These are phyloP conservation scores for Carex cristatella DNA, from an alignment of 176 grass and related monocot genomes.

Conservation along the genomic window DNA sequence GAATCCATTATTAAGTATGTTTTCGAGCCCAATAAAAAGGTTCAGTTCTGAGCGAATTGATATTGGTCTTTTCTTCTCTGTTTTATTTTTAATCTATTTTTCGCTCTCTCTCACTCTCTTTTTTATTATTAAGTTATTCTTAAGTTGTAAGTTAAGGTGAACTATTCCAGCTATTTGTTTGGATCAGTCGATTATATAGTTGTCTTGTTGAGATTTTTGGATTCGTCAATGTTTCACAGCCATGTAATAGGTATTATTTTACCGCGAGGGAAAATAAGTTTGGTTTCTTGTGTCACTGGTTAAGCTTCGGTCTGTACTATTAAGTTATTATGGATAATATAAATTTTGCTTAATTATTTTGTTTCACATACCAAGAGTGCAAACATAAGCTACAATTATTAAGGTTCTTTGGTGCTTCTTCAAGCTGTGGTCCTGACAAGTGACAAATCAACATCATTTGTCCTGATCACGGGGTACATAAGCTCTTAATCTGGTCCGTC, in stretches of 20 bases:
- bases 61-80: background rate
- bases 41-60: background rate
- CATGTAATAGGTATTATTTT: background rate
- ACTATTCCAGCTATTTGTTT: background rate
- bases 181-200: background rate
- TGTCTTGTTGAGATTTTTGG: slow-evolving; percentile 1
- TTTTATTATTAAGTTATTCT: background rate
- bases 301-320: background rate
- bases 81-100: background rate
- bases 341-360: background rate
- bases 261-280: background rate
- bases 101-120: background rate
- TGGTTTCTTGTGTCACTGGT: background rate
- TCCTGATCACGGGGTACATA: too few species aligned
- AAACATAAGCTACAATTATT: background rate
- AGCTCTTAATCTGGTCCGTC: too few species aligned
- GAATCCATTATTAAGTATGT: slow-evolving; percentile 65
- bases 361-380: background rate
- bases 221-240: background rate
- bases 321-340: background rate
- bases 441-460: too few species aligned
- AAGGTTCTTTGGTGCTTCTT: background rate
- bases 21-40: slow-evolving; percentile 73
- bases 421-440: too few species aligned
- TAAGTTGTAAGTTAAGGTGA: background rate